phyloP scores from a whole-genome alignment of 805 yeast species.

The Kazachstania psychrophila region DNA sequence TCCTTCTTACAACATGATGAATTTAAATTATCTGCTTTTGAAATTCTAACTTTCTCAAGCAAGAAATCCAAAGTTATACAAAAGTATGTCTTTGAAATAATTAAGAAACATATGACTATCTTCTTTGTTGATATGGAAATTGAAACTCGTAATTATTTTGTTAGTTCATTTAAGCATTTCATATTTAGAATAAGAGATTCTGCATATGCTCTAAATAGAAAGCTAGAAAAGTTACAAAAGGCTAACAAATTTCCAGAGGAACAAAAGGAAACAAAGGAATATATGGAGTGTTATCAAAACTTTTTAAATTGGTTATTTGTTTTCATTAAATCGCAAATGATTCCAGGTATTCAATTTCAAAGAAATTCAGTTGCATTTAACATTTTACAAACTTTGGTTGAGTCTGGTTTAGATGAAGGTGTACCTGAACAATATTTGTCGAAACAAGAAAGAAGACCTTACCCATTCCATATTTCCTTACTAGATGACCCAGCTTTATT shows the following conservation, averaged over 20 bases:
- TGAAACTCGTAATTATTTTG: constrained; percentile 58
- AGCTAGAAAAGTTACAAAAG: constrained; percentile 34
- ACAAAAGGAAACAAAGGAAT: constrained; percentile 24
- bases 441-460: constrained; percentile 38
- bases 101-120: constrained; percentile 38
- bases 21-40: constrained; percentile 45
- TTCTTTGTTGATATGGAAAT: constrained; percentile 58
- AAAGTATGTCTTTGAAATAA: constrained; percentile 33
- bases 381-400: constrained; percentile 38
- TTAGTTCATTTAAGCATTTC: constrained; percentile 53
- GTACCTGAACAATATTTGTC: constrained; percentile 32
- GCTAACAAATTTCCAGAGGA: constrained; percentile 33
- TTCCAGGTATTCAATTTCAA: constrained; percentile 52
- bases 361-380: constrained; percentile 41
- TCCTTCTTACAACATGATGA: constrained; percentile 38
- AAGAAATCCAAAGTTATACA: constrained; percentile 53
- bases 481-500: constrained; percentile 32
- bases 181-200: constrained; percentile 61
- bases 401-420: constrained; percentile 47
- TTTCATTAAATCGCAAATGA: constrained; percentile 33
- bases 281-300: constrained; percentile 27
- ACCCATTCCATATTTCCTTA: constrained; percentile 41
- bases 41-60: constrained; percentile 51
- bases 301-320: constrained; percentile 37
- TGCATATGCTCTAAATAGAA: constrained; percentile 47